Base-by-base conservation (phyloP, 306 rosid species). In the Senna siamea region DNA sequence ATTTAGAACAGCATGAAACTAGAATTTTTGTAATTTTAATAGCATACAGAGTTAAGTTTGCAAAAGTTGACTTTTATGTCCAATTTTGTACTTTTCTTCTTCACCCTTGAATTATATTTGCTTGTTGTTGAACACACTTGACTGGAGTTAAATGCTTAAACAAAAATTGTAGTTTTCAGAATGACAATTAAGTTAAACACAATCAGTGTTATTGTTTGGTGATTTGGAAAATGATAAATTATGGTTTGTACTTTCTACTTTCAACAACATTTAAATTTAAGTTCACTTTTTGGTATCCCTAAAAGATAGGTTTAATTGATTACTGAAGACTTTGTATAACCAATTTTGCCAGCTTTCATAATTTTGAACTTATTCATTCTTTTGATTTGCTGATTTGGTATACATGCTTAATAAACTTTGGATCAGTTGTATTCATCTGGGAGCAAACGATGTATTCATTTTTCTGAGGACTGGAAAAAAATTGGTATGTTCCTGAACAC, bases 341-440 rank as follows among this genome's bases (percentile, higher is more conserved):
- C 17, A 12, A n/a, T 51, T 15, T 66, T 79, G 13, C 55, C 38
- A 15, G 15, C 64, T 40, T 38, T 52, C 56, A 9, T 62, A 26
- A 32, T 26, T 14, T 67, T 26, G 15, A 54, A 3, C 15, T 20
- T 13, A n/a, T 61, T 46, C 38, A 15, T 69, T 51, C 8, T 72
- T 62, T 4, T 32, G 34, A 26, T 6, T 23, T 83, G 34, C 70
- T 70, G 67, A 74, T 66, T 66, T 58, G 75, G 30, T 63, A 8
- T 53, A 23, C 14, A 8, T 70, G 19, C 62, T 72, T 30, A 41
- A 75, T 81, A 69, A 46, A 66, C 64, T 72, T 72, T 81, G 82
- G 59, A 72, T 71, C 87, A 91, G 98, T 52, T 94, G 79, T 86
- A 82, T 85, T 94, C 98, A 66, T 72, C 72, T 38, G 97, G 96